These are phyloP conservation scores for Acrasis kona DNA, from an alignment of 78 protist species.

Conservation along the genomic window DNA sequence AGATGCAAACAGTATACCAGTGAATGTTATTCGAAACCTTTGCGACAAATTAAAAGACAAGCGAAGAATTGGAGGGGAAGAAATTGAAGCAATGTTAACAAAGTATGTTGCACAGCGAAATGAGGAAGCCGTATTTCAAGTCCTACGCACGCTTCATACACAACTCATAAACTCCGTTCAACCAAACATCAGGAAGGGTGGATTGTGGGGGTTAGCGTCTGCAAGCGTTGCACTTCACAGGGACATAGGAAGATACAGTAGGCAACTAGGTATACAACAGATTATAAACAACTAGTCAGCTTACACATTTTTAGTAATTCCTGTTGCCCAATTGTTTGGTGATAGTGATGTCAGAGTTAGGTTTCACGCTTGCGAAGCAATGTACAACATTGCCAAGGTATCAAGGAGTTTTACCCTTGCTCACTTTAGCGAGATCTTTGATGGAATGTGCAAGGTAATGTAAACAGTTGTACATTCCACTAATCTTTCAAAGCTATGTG, in stretches of 20 bases:
- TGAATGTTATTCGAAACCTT: too few relatives aligned
- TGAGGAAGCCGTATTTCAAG: not conserved
- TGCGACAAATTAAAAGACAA: not conserved
- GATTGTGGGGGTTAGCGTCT: not conserved
- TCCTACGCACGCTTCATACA: not conserved
- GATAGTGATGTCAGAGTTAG: constrained; percentile 45
- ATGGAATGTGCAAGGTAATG: constrained; percentile 75
- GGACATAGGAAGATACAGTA: too few relatives aligned
- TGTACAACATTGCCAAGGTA: constrained; percentile 88
- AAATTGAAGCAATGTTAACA: not conserved
- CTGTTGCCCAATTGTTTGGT: too few relatives aligned
- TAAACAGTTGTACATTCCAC: too few relatives aligned
- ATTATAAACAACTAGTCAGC: too few relatives aligned
- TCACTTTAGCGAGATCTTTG: constrained; percentile 76
- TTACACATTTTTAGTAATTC: too few relatives aligned
- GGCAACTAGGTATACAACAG: too few relatives aligned
- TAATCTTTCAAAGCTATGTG: too few relatives aligned
- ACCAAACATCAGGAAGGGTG: not conserved
- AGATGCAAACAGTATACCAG: too few relatives aligned
- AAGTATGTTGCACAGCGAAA: not conserved
- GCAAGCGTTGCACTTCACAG: too few relatives aligned
- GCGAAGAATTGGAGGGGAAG: not conserved
- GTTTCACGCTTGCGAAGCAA: constrained; percentile 90
- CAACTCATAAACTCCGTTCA: not conserved
- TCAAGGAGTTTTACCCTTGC: constrained; percentile 47